Percentiles rank a stretch among this genome's conserved stretches.
These are phyloP conservation scores for Arthrinium phaeospermum DNA, from an alignment of 2,329 filamentous ascomycete species.

Conservation along the genomic window DNA sequence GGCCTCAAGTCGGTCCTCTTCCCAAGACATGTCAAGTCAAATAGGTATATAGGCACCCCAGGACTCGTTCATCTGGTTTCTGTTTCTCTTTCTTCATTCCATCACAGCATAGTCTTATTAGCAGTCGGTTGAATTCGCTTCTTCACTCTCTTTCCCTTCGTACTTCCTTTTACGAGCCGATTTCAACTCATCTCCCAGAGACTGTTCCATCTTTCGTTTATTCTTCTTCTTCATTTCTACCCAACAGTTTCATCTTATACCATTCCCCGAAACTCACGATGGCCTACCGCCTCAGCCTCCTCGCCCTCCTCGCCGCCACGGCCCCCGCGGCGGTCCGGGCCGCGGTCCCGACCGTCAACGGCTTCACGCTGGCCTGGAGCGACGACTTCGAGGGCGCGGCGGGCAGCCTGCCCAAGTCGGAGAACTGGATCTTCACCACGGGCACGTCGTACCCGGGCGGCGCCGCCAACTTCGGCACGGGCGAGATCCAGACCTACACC, in stretches of 20 bases:
- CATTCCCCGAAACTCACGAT: not conserved
- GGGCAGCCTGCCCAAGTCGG: slow-evolving; percentile 41
- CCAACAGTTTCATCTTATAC: not conserved
- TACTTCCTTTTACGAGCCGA: not conserved
- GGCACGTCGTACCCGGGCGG: slow-evolving; percentile 55
- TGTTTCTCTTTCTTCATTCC: not conserved
- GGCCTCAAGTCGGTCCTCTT: not conserved
- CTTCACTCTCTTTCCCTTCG: not conserved
- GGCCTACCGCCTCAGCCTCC: not conserved
- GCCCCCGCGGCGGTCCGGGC: not conserved
- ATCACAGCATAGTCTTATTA: not conserved
- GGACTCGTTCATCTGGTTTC: not conserved
- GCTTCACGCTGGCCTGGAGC: slow-evolving; percentile 15
- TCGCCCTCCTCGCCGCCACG: not conserved
- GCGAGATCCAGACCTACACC: slow-evolving; percentile 55
- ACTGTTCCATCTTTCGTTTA: not conserved
- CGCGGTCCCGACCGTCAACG: slow-evolving; percentile 19
- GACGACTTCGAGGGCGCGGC: slow-evolving; percentile 43
- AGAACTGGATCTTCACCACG: slow-evolving; percentile 50
- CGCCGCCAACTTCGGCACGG: slow-evolving; percentile 53
- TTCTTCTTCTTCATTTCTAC: not conserved
- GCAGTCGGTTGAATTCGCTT: not conserved
- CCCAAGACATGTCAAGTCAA: no score
- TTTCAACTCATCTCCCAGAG: not conserved
- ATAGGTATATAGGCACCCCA: not conserved